Percentiles rank a stretch among this genome's conserved stretches.
These are phyloP conservation scores for Entomortierella beljakovae DNA, from an alignment of 192 early-diverging fungal species.

Conservation along the genomic window DNA sequence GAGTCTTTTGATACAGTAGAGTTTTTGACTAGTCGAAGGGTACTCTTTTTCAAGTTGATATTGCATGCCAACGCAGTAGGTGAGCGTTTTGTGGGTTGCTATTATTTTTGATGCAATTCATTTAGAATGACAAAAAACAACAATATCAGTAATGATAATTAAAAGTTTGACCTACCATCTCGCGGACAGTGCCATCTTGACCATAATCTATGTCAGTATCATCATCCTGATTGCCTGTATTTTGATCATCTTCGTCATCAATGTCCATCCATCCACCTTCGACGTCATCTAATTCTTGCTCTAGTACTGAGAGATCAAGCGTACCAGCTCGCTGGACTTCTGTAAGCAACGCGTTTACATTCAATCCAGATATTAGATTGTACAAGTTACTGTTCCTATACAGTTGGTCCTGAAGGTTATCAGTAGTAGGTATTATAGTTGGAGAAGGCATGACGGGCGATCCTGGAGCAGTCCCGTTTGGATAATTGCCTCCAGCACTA, in stretches of 20 bases:
- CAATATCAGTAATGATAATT: neutral
- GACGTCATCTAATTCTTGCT: conserved; percentile 50
- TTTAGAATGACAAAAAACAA: neutral
- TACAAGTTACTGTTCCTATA: conserved; percentile 49
- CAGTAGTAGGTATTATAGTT: neutral
- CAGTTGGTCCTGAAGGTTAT: conserved; percentile 38
- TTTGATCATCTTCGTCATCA: conserved; percentile 27
- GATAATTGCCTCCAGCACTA: conserved; percentile 7
- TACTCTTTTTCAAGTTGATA: conserved; percentile 49
- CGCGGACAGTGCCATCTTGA: conserved; percentile 34
- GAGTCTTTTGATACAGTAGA: conserved; percentile 40
- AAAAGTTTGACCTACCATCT: conserved; percentile 25
- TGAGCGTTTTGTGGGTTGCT: conserved; percentile 55
- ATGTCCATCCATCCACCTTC: conserved; percentile 54
- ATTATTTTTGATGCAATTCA: neutral
- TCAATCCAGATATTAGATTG: conserved; percentile 48
- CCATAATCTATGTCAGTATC: conserved; percentile 33
- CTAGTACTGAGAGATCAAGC: conserved; percentile 37
- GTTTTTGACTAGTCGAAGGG: conserved; percentile 43
- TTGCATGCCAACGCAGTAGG: conserved; percentile 48
- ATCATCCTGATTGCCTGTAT: conserved; percentile 7
- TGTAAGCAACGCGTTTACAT: conserved; percentile 40
- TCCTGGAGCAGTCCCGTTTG: neutral
- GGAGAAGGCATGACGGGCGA: neutral
- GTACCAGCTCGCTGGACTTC: conserved; percentile 50